Percentiles rank a stretch among this genome's conserved stretches.
Evolutionary conservation across 768 basidiomycete species (phyloP).

Genomic region (Termitomyces sp.): DNA sequence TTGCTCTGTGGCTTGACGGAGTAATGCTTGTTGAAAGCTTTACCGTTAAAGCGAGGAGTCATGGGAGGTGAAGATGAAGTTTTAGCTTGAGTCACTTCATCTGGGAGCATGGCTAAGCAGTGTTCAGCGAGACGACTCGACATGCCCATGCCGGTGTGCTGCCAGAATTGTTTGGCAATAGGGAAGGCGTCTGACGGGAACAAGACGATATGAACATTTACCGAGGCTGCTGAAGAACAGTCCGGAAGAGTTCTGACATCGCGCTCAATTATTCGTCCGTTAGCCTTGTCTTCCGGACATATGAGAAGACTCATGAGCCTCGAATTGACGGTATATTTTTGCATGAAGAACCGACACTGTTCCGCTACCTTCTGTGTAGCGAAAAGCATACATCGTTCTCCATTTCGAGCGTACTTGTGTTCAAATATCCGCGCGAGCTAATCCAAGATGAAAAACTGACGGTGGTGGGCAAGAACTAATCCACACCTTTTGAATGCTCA

Average conservation of each 20-base stretch:
- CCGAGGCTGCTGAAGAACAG: slow-evolving; percentile 21
- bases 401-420: slow-evolving; percentile 65
- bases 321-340: slow-evolving; percentile 43
- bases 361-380: slow-evolving; percentile 70
- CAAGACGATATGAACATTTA: slow-evolving; percentile 78
- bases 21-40: slow-evolving; percentile 54
- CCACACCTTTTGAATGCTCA: slow-evolving; percentile 73
- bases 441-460: background rate
- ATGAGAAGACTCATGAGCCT: slow-evolving; percentile 69
- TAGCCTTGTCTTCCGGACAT: slow-evolving; percentile 47
- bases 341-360: slow-evolving; percentile 70
- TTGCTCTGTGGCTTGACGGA: slow-evolving; percentile 27
- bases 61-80: slow-evolving; percentile 22
- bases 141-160: slow-evolving; percentile 88
- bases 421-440: slow-evolving; percentile 78
- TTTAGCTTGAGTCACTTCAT: slow-evolving; percentile 24
- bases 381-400: slow-evolving; percentile 77
- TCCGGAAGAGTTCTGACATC: slow-evolving; percentile 19
- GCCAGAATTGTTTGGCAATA: slow-evolving; percentile 91
- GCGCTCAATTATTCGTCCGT: slow-evolving; percentile 20
- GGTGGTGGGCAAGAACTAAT: background rate
- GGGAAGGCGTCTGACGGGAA: slow-evolving; percentile 57
- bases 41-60: slow-evolving; percentile 28
- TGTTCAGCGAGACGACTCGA: slow-evolving; percentile 83
- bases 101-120: slow-evolving; percentile 68